Percentiles rank a stretch among this genome's conserved stretches.
These are phyloP conservation scores for Phialophora macrospora DNA, from an alignment of 2,329 filamentous ascomycete genomes.

Conservation along the genomic window DNA sequence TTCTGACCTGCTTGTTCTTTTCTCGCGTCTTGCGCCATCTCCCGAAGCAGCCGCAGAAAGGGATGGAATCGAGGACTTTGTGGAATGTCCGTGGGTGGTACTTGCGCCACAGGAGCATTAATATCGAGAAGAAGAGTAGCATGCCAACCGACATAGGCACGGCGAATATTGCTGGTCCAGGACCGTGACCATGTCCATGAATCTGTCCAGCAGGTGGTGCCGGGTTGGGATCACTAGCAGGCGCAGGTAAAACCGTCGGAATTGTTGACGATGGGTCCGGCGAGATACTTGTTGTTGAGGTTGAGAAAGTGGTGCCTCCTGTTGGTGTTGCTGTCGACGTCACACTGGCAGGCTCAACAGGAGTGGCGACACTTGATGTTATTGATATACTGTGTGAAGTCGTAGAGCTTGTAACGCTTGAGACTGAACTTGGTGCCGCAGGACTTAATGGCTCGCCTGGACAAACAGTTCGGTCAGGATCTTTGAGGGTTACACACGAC, in stretches of 20 bases:
- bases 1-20: slow-evolving; percentile 13
- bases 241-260: not conserved
- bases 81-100: slow-evolving; percentile 21
- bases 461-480: slow-evolving; percentile 11
- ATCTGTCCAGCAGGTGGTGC: not conserved
- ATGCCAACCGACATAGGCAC: slow-evolving; percentile 17
- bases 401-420: not conserved
- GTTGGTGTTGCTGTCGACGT: not conserved
- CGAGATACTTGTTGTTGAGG: not conserved
- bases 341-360: not conserved
- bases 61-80: slow-evolving; percentile 7
- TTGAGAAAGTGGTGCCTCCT: slow-evolving; percentile 2
- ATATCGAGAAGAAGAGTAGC: not conserved
- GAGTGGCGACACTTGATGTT: not conserved
- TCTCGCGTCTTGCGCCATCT: slow-evolving; percentile 22
- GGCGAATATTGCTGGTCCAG: slow-evolving; percentile 11
- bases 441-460: slow-evolving; percentile 2
- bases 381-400: not conserved
- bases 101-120: slow-evolving; percentile 25
- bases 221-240: not conserved
- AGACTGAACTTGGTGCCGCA: not conserved
- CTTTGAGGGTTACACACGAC: slow-evolving; percentile 6
- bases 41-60: slow-evolving; percentile 8
- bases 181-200: slow-evolving; percentile 11
- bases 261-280: not conserved